Conservation (phyloP, 371 early-diverging fungal species). For the Thermomucor indicae-seudaticae region DNA sequence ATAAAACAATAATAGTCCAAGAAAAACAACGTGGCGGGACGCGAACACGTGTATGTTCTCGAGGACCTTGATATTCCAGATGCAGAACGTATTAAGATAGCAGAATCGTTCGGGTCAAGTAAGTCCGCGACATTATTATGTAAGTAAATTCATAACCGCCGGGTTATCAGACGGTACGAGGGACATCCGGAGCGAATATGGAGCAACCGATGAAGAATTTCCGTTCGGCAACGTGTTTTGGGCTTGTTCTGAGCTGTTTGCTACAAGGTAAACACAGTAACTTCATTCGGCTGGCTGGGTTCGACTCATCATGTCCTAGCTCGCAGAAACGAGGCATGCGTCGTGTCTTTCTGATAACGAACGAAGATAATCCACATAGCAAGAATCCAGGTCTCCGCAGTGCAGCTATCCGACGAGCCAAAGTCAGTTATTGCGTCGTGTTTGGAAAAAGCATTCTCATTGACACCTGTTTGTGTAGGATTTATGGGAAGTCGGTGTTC, state of each 20-base stretch:
- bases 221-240: slow-evolving; percentile 62
- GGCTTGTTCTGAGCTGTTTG: slow-evolving; percentile 57
- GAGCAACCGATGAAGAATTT: slow-evolving; percentile 43
- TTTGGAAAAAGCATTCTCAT: background rate
- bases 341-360: slow-evolving; percentile 67
- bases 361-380: slow-evolving; percentile 59
- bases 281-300: background rate
- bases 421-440: slow-evolving; percentile 13
- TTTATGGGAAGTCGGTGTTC: slow-evolving; percentile 45
- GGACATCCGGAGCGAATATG: slow-evolving; percentile 41
- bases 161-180: background rate
- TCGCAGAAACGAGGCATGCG: slow-evolving; percentile 49
- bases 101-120: slow-evolving; percentile 56
- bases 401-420: slow-evolving; percentile 56
- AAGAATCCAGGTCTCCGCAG: slow-evolving; percentile 38
- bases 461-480: slow-evolving; percentile 22
- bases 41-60: slow-evolving; percentile 56
- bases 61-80: slow-evolving; percentile 62
- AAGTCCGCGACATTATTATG: background rate
- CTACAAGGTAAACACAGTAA: slow-evolving; percentile 35
- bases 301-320: slow-evolving; percentile 1
- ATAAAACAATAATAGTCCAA: slow-evolving; percentile 18
- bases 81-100: slow-evolving; percentile 55
- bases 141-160: background rate
- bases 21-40: slow-evolving; percentile 41